These are phyloP conservation scores for Solanum virginianum DNA, from an alignment of 257 asterid species.

Conservation along the genomic window DNA sequence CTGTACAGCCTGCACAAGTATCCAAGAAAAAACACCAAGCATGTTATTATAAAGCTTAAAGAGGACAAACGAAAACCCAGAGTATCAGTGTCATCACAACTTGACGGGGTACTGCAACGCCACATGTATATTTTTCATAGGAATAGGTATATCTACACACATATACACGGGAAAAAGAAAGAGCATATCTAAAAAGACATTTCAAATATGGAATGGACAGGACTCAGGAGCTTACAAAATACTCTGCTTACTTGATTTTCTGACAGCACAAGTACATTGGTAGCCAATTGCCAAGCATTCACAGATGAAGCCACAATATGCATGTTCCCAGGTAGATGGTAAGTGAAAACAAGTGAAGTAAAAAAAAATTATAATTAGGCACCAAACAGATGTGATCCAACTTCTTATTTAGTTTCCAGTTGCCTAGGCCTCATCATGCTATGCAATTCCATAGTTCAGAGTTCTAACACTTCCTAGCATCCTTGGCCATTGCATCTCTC, in stretches of 20 bases:
- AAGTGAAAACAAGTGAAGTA: not conserved
- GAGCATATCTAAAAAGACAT: not conserved
- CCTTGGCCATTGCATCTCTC: not conserved
- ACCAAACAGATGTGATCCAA: not conserved
- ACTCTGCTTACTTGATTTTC: not conserved
- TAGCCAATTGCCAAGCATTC: not conserved
- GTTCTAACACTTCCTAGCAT: not conserved
- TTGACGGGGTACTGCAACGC: not conserved
- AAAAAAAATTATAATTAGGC: not conserved
- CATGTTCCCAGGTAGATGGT: not conserved
- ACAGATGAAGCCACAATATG: not conserved
- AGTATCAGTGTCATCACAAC: not conserved
- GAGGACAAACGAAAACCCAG: not conserved
- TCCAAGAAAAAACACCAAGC: not conserved
- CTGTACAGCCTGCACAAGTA: constrained; percentile 69
- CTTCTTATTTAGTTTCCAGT: not conserved
- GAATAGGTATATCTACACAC: not conserved
- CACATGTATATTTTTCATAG: not conserved
- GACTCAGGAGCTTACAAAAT: not conserved
- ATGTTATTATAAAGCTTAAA: not conserved
- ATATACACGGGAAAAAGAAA: not conserved
- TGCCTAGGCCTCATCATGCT: not conserved
- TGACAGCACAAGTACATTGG: not conserved
- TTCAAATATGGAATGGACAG: not conserved
- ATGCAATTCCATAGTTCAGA: not conserved